Percentiles rank a stretch among this genome's conserved stretches.
phyloP scores from a whole-genome alignment of 2,329 filamentous ascomycete species.

The Pochonia chlamydosporia region DNA sequence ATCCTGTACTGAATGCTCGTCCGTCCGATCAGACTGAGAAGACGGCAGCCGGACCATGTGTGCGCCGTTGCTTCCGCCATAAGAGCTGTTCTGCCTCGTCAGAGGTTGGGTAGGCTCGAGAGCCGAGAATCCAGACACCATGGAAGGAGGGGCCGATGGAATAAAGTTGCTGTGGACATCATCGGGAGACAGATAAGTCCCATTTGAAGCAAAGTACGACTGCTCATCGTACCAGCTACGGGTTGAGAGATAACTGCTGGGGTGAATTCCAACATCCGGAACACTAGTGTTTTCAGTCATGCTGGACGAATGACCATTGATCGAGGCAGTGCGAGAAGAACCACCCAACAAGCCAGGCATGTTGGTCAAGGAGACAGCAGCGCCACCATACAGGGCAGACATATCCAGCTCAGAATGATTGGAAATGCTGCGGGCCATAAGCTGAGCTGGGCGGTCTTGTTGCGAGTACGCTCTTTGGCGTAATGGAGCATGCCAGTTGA shows the following conservation, averaged over 20 bases:
- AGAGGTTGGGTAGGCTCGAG: conserved; percentile 32
- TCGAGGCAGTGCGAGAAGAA: conserved; percentile 25
- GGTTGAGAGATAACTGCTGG: conserved; percentile 30
- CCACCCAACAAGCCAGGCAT: conserved; percentile 17
- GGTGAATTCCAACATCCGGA: conserved; percentile 30
- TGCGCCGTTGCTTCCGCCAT: conserved; percentile 23
- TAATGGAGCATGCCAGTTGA: conserved; percentile 9
- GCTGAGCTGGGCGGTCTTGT: conserved; percentile 23
- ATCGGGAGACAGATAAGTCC: conserved; percentile 16
- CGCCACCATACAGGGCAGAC: conserved; percentile 1
- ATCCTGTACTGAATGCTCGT: conserved; percentile 16
- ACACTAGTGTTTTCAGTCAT: conserved; percentile 28
- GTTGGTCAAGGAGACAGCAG: conserved; percentile 22
- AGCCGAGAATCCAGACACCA: conserved; percentile 35
- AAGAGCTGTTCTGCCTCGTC: conserved; percentile 37
- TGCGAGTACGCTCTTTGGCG: conserved; percentile 22
- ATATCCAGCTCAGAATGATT: conserved; percentile 32
- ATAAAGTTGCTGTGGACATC: conserved; percentile 20
- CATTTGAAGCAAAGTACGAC: conserved; percentile 18
- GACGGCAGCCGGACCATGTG: conserved; percentile 34
- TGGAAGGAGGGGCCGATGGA: conserved; percentile 32
- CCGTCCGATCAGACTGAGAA: conserved; percentile 25
- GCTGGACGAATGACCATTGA: conserved; percentile 25
- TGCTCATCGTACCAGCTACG: conserved; percentile 18
- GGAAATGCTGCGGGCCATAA: conserved; percentile 40